Evolutionary conservation across 139 green algal genomes (phyloP).

Genomic region (Haematococcus lacustris): DNA sequence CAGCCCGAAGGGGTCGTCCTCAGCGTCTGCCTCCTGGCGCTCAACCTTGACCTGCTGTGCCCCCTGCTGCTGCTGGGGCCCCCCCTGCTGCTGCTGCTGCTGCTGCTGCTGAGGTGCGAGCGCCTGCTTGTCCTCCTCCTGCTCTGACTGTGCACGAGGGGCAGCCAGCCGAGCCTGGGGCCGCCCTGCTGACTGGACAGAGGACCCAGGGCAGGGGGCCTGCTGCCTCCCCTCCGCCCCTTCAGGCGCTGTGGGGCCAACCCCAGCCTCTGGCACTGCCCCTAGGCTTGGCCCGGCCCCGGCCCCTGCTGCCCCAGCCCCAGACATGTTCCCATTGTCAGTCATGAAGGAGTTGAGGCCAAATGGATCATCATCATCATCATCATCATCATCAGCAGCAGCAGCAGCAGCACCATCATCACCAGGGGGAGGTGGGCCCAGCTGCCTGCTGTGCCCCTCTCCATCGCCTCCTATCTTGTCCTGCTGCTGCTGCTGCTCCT

Average conservation of each 20-base stretch:
- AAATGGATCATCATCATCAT: slow-evolving; percentile 6
- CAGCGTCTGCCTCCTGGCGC: slow-evolving; percentile 1
- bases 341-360: background rate
- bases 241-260: too few relatives aligned
- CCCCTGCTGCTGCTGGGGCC: too few relatives aligned
- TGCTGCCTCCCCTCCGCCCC: too few relatives aligned
- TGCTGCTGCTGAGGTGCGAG: too few relatives aligned
- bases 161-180: too few relatives aligned
- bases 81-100: too few relatives aligned
- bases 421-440: too few relatives aligned
- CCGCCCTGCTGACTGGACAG: too few relatives aligned
- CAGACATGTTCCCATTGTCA: background rate
- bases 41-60: background rate
- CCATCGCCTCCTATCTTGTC: background rate
- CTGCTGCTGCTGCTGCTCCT: background rate
- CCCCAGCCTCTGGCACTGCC: background rate
- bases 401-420: background rate
- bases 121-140: too few relatives aligned
- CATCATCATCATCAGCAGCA: background rate
- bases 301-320: background rate
- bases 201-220: too few relatives aligned
- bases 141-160: too few relatives aligned
- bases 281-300: too few relatives aligned
- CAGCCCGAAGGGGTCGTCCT: slow-evolving; percentile 54
- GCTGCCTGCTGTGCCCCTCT: background rate